These are phyloP conservation scores for Achaetomium macrosporum DNA, from an alignment of 2,329 filamentous ascomycete species.

Conservation along the genomic window DNA sequence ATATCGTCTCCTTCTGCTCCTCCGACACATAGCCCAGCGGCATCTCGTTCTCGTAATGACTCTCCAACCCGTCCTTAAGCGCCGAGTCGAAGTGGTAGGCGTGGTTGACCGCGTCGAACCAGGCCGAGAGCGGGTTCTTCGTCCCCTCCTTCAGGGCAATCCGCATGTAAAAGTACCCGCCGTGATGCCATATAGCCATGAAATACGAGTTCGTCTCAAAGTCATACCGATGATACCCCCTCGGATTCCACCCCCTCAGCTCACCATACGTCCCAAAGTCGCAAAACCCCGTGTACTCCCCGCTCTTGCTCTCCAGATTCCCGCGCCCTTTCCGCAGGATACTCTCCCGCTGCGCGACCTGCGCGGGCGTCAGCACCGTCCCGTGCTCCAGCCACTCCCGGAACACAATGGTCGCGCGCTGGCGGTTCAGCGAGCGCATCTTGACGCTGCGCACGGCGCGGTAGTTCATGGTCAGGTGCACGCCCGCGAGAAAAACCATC, in stretches of 20 bases:
- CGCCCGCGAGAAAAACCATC: slow-evolving; percentile 63
- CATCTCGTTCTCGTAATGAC: slow-evolving; percentile 34
- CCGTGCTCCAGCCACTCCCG: slow-evolving; percentile 48
- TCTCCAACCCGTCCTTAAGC: slow-evolving; percentile 32
- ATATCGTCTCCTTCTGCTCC: slow-evolving; percentile 31
- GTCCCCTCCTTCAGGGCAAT: slow-evolving; percentile 54
- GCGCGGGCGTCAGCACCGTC: slow-evolving; percentile 53
- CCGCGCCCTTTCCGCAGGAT: slow-evolving; percentile 53
- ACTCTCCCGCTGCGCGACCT: slow-evolving; percentile 60
- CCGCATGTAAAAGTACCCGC: slow-evolving; percentile 46
- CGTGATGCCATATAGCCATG: slow-evolving; percentile 47
- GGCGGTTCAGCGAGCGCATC: slow-evolving; percentile 79
- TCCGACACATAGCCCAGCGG: slow-evolving; percentile 40
- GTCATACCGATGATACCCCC: slow-evolving; percentile 32
- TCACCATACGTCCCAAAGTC: slow-evolving; percentile 37
- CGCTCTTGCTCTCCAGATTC: slow-evolving; percentile 37
- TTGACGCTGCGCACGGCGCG: slow-evolving; percentile 75
- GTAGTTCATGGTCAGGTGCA: slow-evolving; percentile 83
- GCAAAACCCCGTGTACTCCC: slow-evolving; percentile 31
- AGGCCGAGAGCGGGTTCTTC: slow-evolving; percentile 32
- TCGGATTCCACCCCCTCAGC: slow-evolving; percentile 28
- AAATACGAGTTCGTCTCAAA: slow-evolving; percentile 50
- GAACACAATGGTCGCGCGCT: slow-evolving; percentile 76
- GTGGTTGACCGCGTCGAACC: slow-evolving; percentile 40
- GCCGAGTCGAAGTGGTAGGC: slow-evolving; percentile 34